Evolutionary conservation across 1,284 basidiomycete species (phyloP), one percentile per base, ranked within the genome.

Genomic region (Chiua sp.): DNA sequence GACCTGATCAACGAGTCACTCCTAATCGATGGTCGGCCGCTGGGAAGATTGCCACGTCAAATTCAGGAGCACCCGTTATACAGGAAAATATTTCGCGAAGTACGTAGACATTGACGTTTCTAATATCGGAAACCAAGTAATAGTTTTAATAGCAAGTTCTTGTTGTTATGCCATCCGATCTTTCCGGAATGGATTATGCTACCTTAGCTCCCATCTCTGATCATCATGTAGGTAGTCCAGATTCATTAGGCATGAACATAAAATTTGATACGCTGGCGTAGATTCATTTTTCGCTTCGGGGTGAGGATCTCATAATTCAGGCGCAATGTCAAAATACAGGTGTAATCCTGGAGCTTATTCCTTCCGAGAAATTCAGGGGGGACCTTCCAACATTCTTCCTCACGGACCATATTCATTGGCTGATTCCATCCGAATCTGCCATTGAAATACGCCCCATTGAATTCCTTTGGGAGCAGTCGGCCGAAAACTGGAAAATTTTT

Each of bases 321-420:
- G 72, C 71, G 1, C 65, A 61, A 56, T 32, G 26, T 12, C 56
- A 60, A 1, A 11, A 37, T 10, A 39, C 23, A 3, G 28, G 20
- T 2, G 48, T 51, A 1, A 48, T 71, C 1, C 66, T 73, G 15
- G 75, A 80, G 51, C 59, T 82, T 18, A 69, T 83, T 47, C 79
- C 77, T 15, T 70, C 64, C n/a, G 33, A 49, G 3, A 61, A 61
- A n/a, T 61, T 83, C 13, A n/a, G 4, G 5, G 57, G 82, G 3
- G 80, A 82, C 61, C 65, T 83, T 10, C 82, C 82, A 0, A 28
- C 18, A 1, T 53, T 59, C 4, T 67, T 83, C 7, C 57, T 78
- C 5, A 10, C 66, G 1, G 66, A 71, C 20, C 72, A 76, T 52
- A 65, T 68, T 5, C 79, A 80, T 59, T 82, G 80, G 80, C 59